Conservation (phyloP, 1,284 basidiomycete genomes). For the Ustilago trichophora region DNA sequence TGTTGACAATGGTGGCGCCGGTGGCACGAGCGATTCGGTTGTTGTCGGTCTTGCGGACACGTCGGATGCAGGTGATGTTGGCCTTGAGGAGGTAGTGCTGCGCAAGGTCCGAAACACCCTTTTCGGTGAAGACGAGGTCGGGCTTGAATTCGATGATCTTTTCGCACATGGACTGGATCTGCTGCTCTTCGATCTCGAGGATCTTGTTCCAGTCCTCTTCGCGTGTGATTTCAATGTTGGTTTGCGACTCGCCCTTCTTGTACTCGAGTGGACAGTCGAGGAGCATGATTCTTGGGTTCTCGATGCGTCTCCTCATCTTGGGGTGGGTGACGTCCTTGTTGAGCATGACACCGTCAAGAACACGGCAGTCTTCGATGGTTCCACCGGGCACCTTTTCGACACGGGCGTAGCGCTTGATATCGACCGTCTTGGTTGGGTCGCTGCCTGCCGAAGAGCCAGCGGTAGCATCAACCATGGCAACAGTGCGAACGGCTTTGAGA, state of each 20-base stretch:
- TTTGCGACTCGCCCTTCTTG: slow-evolving; percentile 98
- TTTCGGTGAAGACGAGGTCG: slow-evolving; percentile 94
- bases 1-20: slow-evolving; percentile 95
- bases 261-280: slow-evolving; percentile 98
- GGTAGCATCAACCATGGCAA: slow-evolving; percentile 71
- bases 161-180: slow-evolving; percentile 87
- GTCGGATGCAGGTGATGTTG: slow-evolving; percentile 88
- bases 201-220: slow-evolving; percentile 93
- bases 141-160: slow-evolving; percentile 93
- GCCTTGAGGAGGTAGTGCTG: slow-evolving; percentile 91
- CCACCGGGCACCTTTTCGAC: slow-evolving; percentile 98
- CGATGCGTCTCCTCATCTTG: slow-evolving; percentile 91
- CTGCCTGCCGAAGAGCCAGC: slow-evolving; percentile 17
- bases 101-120: slow-evolving; percentile 91
- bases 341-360: slow-evolving; percentile 91
- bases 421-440: slow-evolving; percentile 73
- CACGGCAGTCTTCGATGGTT: slow-evolving; percentile 90
- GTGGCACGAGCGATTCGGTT: slow-evolving; percentile 96
- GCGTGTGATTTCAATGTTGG: slow-evolving; percentile 96
- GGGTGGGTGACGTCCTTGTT: slow-evolving; percentile 99
- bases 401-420: slow-evolving; percentile 96
- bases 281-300: slow-evolving; percentile 86
- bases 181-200: slow-evolving; percentile 96
- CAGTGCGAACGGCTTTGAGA: slow-evolving; percentile 87
- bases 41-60: slow-evolving; percentile 97